Evolutionary conservation across 805 yeast genomes (phyloP).

Genomic region (Teunomyces stri): DNA sequence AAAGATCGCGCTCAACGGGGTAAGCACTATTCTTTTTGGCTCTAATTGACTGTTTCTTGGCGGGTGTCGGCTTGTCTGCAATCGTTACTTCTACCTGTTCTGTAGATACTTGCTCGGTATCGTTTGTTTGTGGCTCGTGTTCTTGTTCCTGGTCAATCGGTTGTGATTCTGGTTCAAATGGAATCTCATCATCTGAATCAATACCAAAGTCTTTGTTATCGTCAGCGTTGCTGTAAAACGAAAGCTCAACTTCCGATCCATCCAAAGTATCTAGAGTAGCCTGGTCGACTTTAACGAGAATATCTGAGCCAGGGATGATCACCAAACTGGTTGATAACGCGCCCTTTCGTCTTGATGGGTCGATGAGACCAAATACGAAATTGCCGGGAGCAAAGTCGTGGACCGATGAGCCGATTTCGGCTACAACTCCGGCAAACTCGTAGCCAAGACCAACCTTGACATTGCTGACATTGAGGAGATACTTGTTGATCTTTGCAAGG

Average conservation of each 20-base stretch:
- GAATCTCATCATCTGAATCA: slow-evolving; percentile 3
- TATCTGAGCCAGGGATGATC: slow-evolving; percentile 51
- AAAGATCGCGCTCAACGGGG: slow-evolving; percentile 15
- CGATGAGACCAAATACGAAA: slow-evolving; percentile 59
- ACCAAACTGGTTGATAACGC: slow-evolving; percentile 56
- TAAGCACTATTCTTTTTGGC: not conserved
- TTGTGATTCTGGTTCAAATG: slow-evolving; percentile 5
- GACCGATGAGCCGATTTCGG: slow-evolving; percentile 51
- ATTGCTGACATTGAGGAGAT: slow-evolving; percentile 49
- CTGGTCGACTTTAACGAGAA: slow-evolving; percentile 25
- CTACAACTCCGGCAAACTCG: slow-evolving; percentile 63
- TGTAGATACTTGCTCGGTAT: too few species aligned
- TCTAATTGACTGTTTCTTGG: not conserved
- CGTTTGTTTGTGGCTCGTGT: not conserved
- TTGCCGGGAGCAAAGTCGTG: slow-evolving; percentile 51
- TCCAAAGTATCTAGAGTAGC: slow-evolving; percentile 19
- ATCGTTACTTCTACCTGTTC: too few species aligned
- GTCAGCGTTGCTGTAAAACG: not conserved
- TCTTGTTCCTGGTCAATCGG: slow-evolving; percentile 1
- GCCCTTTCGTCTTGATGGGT: slow-evolving; percentile 54
- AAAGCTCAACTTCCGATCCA: slow-evolving; percentile 22
- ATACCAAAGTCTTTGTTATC: slow-evolving; percentile 7
- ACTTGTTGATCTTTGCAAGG: slow-evolving; percentile 55
- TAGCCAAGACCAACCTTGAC: slow-evolving; percentile 65
- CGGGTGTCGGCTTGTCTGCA: too few species aligned